Evolutionary conservation across 768 basidiomycete genomes (phyloP).

Genomic region (Pulveroboletus sp.): DNA sequence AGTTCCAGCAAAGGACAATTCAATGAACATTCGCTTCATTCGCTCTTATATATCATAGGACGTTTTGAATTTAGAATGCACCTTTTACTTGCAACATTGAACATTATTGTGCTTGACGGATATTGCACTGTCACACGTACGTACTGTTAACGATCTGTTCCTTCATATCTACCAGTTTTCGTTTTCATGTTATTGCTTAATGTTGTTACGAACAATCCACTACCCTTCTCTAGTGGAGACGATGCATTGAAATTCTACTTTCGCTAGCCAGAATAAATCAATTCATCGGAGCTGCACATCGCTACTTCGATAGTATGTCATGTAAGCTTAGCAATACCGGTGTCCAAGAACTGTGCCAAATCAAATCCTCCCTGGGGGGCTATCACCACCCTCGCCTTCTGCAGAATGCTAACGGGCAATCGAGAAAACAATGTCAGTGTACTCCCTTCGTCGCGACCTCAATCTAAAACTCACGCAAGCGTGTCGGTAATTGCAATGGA

Average conservation of each 20-base stretch:
- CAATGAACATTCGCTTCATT: conserved; percentile 15
- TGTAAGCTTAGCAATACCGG: conserved; percentile 46
- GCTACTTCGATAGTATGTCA: conserved; percentile 21
- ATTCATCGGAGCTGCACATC: neutral
- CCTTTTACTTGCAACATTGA: conserved; percentile 5
- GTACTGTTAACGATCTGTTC: conserved; percentile 11
- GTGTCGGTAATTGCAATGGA: conserved; percentile 65
- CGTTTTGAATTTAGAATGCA: conserved; percentile 15
- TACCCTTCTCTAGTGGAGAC: conserved; percentile 1
- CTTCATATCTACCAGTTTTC: conserved; percentile 1
- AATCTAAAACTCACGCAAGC: conserved; percentile 45
- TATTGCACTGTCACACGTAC: conserved; percentile 13
- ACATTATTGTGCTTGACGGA: conserved; percentile 7
- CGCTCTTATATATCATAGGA: conserved; percentile 22
- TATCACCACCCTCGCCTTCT: conserved; percentile 69
- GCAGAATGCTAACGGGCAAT: conserved; percentile 50
- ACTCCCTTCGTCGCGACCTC: neutral
- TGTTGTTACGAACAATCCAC: conserved; percentile 10
- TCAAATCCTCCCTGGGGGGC: conserved; percentile 50
- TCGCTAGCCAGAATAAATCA: neutral
- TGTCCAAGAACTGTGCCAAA: conserved; percentile 53
- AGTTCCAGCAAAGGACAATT: conserved; percentile 20
- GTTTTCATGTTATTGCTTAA: conserved; percentile 12
- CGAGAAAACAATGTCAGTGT: neutral
- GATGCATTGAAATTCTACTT: neutral